phyloP scores from a whole-genome alignment of 768 basidiomycete genomes.

The Mycena pura region DNA sequence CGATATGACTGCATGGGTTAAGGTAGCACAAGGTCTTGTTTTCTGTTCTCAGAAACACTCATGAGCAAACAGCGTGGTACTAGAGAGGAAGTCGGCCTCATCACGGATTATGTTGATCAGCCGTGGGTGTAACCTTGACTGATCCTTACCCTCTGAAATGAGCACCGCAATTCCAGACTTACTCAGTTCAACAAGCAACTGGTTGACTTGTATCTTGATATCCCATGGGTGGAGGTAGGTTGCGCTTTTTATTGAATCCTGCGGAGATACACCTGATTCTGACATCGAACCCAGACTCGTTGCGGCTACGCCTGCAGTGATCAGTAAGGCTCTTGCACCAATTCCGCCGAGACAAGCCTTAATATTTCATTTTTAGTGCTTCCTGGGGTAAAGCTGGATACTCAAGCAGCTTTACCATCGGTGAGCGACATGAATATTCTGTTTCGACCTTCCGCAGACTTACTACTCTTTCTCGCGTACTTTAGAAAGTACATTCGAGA shows the following conservation, averaged over 20 bases:
- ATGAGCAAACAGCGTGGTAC: conserved; percentile 58
- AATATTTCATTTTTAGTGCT: conserved; percentile 52
- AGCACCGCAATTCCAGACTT: conserved; percentile 53
- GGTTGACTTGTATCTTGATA: conserved; percentile 79
- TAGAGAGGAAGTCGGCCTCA: conserved; percentile 80
- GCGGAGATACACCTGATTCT: conserved; percentile 19
- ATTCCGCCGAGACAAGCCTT: conserved; percentile 32
- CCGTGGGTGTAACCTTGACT: conserved; percentile 18
- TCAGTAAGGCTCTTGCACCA: conserved; percentile 67
- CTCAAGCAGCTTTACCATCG: conserved; percentile 84
- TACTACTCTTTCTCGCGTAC: conserved; percentile 23
- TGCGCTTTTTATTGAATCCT: neutral
- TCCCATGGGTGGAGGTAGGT: conserved; percentile 74
- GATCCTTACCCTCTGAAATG: conserved; percentile 4
- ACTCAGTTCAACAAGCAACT: conserved; percentile 82
- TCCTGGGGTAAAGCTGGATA: conserved; percentile 90
- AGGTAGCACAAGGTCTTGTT: conserved; percentile 53
- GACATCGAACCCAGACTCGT: conserved; percentile 59
- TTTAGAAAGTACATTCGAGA: conserved; percentile 72
- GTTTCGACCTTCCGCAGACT: conserved; percentile 23
- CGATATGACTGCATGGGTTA: conserved; percentile 96
- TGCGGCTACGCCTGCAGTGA: conserved; percentile 96
- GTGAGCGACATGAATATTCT: conserved; percentile 45
- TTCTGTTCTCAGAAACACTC: conserved; percentile 21
- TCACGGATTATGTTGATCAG: conserved; percentile 83